A percentile compares a stretch with the other conserved stretches of the same genome.
phyloP scores from a whole-genome alignment of 352 stramenopile genomes.

The Phytophthora hibernalis region DNA sequence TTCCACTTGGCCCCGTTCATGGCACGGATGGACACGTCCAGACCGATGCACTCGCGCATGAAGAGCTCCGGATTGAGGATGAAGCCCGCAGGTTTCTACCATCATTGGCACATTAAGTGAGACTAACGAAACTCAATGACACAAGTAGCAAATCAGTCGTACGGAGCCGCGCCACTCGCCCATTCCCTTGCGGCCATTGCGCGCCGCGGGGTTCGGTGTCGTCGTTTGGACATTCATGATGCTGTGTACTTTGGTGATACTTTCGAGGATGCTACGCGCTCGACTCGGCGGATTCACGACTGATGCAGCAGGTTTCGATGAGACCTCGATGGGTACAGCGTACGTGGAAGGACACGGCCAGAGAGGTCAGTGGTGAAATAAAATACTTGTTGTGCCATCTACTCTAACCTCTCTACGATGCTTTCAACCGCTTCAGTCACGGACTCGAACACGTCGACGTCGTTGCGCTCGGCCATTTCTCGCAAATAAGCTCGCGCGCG shows the following conservation, averaged over 20 bases:
- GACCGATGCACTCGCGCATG: slow-evolving; percentile 28
- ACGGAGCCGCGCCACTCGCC: slow-evolving; percentile 29
- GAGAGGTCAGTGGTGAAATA: slow-evolving; percentile 16
- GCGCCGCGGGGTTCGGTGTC: not conserved
- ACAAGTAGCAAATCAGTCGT: slow-evolving; percentile 1
- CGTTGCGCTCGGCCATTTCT: slow-evolving; percentile 87
- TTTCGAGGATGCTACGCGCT: not conserved
- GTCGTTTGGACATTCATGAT: slow-evolving; percentile 18
- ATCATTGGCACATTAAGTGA: not conserved
- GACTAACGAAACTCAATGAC: not conserved
- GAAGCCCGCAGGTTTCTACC: slow-evolving; percentile 33
- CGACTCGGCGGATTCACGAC: slow-evolving; percentile 17
- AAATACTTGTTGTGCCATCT: slow-evolving; percentile 25
- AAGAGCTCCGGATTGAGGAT: slow-evolving; percentile 34
- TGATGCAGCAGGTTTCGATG: not conserved
- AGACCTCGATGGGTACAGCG: slow-evolving; percentile 24
- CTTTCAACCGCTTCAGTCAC: slow-evolving; percentile 66
- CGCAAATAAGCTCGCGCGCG: slow-evolving; percentile 80
- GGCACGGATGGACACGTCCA: slow-evolving; percentile 33
- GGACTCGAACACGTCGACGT: slow-evolving; percentile 77
- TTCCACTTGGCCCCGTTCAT: slow-evolving; percentile 37
- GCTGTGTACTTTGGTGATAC: not conserved
- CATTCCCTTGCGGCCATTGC: slow-evolving; percentile 20
- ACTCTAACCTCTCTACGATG: slow-evolving; percentile 68
- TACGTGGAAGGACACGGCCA: not conserved